phyloP scores from a whole-genome alignment of 2,329 filamentous ascomycete species.

The Trichoderma harzianum region DNA sequence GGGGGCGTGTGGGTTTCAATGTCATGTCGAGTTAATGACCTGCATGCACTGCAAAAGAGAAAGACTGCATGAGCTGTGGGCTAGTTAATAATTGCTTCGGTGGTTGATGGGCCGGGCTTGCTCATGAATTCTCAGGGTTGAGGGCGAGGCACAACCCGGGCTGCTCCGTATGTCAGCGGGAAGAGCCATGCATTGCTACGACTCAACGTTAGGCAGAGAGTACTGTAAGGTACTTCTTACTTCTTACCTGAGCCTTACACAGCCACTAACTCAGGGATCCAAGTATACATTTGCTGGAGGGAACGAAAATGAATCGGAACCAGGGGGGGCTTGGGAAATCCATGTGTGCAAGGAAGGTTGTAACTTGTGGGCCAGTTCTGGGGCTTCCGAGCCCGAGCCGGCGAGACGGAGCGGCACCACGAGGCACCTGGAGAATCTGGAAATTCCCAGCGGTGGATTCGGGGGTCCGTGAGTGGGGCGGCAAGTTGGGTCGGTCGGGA shows the following conservation, averaged over 20 bases:
- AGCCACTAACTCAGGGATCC: background rate
- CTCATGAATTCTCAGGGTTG: background rate
- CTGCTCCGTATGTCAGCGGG: background rate
- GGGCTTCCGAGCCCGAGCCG: slow-evolving; percentile 17
- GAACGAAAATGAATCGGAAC: slow-evolving; percentile 30
- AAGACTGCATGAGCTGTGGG: background rate
- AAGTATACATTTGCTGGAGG: background rate
- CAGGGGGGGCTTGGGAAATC: background rate
- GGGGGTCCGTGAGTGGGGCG: slow-evolving; percentile 14
- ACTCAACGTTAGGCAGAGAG: background rate
- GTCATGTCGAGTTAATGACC: background rate
- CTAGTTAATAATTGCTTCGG: background rate
- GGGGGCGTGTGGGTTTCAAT: background rate
- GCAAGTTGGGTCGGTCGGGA: background rate
- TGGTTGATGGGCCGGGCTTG: background rate
- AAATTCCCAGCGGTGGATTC: background rate
- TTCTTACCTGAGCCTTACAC: background rate
- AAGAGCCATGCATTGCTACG: background rate
- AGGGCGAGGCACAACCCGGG: background rate
- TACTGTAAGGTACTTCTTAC: background rate
- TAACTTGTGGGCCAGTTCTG: background rate
- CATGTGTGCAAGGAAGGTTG: background rate
- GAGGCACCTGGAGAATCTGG: background rate
- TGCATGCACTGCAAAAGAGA: background rate
- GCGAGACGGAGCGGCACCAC: slow-evolving; percentile 22